Evolutionary conservation across 495 filamentous ascomycete species (phyloP).

Genomic region (Entonaema liquescens): DNA sequence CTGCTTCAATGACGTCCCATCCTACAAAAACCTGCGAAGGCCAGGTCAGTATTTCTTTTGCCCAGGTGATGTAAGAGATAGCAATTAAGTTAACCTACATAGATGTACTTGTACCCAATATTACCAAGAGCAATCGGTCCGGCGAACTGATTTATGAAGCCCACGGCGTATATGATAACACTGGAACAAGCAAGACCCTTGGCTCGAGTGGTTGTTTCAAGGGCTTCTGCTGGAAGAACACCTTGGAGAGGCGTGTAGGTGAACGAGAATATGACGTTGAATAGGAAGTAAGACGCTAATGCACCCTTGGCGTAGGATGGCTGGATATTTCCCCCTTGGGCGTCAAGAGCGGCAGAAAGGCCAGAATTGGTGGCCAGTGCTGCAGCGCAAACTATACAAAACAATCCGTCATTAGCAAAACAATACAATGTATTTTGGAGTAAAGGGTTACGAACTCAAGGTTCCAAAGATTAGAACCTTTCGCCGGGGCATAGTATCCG

Average conservation of each 20-base stretch:
- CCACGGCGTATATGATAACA: conserved; percentile 54
- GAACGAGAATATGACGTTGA: conserved; percentile 68
- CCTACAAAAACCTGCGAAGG: conserved; percentile 50
- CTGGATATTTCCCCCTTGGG: conserved; percentile 50
- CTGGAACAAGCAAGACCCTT: conserved; percentile 60
- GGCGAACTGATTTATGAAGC: conserved; percentile 62
- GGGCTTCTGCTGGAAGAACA: conserved; percentile 65
- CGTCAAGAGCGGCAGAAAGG: conserved; percentile 52
- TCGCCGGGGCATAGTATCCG: conserved; percentile 57
- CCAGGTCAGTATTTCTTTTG: background rate
- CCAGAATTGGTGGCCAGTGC: conserved; percentile 59
- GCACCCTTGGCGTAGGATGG: conserved; percentile 53
- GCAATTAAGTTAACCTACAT: conserved; percentile 42
- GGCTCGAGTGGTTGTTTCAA: conserved; percentile 60
- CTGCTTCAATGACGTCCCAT: conserved; percentile 56
- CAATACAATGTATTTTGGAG: background rate
- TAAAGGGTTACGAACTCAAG: conserved; percentile 36
- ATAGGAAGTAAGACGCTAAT: conserved; percentile 62
- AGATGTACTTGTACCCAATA: conserved; percentile 61
- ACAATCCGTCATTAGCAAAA: conserved; percentile 3
- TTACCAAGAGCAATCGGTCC: conserved; percentile 59
- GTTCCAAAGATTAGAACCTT: conserved; percentile 56
- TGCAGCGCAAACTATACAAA: conserved; percentile 53
- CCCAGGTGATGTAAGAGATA: background rate
- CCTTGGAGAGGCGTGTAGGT: conserved; percentile 68